Evolutionary conservation across 306 rosid species (phyloP).

Genomic region (Vigna hirtella): DNA sequence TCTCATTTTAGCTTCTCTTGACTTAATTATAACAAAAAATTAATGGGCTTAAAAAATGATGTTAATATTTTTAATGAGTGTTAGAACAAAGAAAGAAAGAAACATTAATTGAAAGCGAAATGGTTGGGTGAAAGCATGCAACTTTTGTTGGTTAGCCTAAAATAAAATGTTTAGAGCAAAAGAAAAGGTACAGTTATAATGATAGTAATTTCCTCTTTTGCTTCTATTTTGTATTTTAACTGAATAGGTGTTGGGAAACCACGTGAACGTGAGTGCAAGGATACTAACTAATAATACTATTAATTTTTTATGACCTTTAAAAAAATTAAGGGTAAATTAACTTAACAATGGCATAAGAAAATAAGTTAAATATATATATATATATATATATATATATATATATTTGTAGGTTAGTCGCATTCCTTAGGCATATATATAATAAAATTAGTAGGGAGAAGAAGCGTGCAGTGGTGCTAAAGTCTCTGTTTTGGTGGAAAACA

Average conservation of each 20-base stretch:
- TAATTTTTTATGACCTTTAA: constrained; percentile 1
- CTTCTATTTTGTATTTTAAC: constrained; percentile 32
- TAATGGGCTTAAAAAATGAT: background rate
- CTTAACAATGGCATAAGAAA: constrained; percentile 6
- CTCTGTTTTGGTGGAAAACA: too few species aligned
- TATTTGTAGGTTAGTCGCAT: too few species aligned
- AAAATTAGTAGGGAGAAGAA: too few species aligned
- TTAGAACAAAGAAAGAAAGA: background rate
- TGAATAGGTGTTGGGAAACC: constrained; percentile 26
- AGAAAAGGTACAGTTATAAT: constrained; percentile 30
- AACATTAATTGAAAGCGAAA: constrained; percentile 36
- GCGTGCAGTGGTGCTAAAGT: too few species aligned
- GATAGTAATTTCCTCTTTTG: background rate
- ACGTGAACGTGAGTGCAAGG: constrained; percentile 43
- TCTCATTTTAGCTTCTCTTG: constrained; percentile 3
- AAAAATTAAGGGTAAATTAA: constrained; percentile 6
- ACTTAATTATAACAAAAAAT: background rate
- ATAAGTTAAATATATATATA: too few species aligned
- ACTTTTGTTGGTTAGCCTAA: constrained; percentile 6
- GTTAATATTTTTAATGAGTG: background rate
- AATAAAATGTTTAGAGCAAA: constrained; percentile 25
- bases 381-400: too few species aligned
- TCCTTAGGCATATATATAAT: too few species aligned
- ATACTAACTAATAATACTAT: background rate
- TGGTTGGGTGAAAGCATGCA: constrained; percentile 26